Base-by-base conservation (phyloP, 768 basidiomycete genomes). In the Tylopilus felleus region DNA sequence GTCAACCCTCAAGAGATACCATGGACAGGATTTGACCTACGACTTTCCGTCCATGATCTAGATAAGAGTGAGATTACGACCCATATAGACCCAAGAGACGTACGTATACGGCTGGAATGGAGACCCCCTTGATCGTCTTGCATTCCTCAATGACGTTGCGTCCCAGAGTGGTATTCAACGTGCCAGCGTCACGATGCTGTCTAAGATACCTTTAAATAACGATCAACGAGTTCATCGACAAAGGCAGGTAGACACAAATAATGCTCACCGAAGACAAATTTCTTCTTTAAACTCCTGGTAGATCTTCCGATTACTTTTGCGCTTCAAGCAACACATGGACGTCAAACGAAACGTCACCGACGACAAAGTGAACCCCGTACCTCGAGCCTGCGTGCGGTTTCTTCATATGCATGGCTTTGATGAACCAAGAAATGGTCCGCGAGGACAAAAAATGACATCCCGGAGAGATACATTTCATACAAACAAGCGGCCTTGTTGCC, bases 401-500 rank as follows among this genome's bases (percentile, higher is more conserved):
- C 90, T 66, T 90, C 88, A 61, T 93, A 93, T 19, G 75, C 70
- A 62, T 93, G 92, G 57, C 84, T 90, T 74, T 93, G 91, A 67
- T 94, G 93, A 46, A 93, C 83, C 56, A 95, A 75, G 63, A 94
- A 95, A 69, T 95, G 90, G 67, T 94, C 90, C 12, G 86, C 75
- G 13, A 94, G 79, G 25, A 95, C 89, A 65, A 86, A 90, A 70
- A 84, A 93, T 22, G 84, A 84, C 36, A 93, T 80, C 3, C 93
- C 93, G 13, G 90, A 85, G 8, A 95, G 74, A 71, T 91, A 92
- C 82, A 95, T 90, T 68, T 93, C 93, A 65, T 88, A 93, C 35
- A 93, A 77, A 65, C 93, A 94, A 10, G 93, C 92, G 2, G 93
- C 93, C 69, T 95, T 95, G 75, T 95, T 95, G 2, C 85, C 90